phyloP scores from a whole-genome alignment of 1,284 basidiomycete genomes.

The Sphagnurus paluster region DNA sequence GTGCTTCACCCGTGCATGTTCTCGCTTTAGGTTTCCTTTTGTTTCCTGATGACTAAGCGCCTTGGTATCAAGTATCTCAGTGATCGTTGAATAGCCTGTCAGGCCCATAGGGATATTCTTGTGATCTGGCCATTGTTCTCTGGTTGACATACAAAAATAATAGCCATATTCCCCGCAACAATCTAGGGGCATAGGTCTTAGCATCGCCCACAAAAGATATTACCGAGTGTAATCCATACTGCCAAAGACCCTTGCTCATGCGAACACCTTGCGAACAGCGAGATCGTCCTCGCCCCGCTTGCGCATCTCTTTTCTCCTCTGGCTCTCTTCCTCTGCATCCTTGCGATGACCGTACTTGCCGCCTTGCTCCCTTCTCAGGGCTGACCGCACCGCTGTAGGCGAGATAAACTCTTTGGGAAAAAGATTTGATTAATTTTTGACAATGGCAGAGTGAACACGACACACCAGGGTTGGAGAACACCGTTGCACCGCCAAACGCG shows the following conservation, averaged over 20 bases:
- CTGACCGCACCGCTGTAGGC: constrained; percentile 80
- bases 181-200: neutral
- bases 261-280: constrained; percentile 87
- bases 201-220: constrained; percentile 7
- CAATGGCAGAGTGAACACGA: constrained; percentile 17
- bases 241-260: constrained; percentile 41
- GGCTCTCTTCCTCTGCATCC: constrained; percentile 70
- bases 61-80: neutral
- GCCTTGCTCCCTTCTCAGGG: constrained; percentile 72
- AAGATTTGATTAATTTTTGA: neutral
- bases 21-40: constrained; percentile 24
- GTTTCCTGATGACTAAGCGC: constrained; percentile 24
- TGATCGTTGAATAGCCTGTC: constrained; percentile 4
- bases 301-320: constrained; percentile 66
- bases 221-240: neutral
- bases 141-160: neutral
- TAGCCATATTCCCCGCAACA: constrained; percentile 1
- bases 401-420: constrained; percentile 79
- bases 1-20: constrained; percentile 8
- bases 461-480: constrained; percentile 94
- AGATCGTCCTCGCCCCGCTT: constrained; percentile 78
- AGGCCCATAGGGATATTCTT: constrained; percentile 2
- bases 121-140: constrained; percentile 21
- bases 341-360: constrained; percentile 82
- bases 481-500: constrained; percentile 91